Evolutionary conservation across 2,329 filamentous ascomycete species (phyloP).

Genomic region (Polychaeton citri): DNA sequence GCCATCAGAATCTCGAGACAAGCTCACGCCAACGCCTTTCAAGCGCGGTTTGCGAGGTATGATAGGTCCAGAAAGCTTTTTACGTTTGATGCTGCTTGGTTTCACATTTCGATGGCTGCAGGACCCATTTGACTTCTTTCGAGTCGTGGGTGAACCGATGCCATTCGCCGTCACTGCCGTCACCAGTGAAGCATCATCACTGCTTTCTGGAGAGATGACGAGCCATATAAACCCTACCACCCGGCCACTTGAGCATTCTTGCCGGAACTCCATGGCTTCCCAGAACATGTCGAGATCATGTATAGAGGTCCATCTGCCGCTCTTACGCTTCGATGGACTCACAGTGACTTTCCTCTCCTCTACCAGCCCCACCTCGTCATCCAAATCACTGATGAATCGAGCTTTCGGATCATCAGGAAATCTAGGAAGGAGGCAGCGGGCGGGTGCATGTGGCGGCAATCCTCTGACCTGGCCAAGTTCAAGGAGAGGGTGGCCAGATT

Average conservation of each 20-base stretch:
- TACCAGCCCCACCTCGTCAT: slow-evolving; percentile 48
- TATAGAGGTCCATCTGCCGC: slow-evolving; percentile 70
- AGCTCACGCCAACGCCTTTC: slow-evolving; percentile 10
- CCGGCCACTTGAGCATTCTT: slow-evolving; percentile 86
- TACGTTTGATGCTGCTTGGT: slow-evolving; percentile 30
- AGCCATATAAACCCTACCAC: slow-evolving; percentile 94
- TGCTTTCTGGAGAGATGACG: slow-evolving; percentile 50
- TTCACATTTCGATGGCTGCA: slow-evolving; percentile 17
- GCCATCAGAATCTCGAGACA: not conserved
- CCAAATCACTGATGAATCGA: slow-evolving; percentile 74
- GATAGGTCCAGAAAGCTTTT: slow-evolving; percentile 45
- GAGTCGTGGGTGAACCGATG: no score
- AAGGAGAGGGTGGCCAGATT: slow-evolving; percentile 56
- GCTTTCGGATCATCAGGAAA: slow-evolving; percentile 95
- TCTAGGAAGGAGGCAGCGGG: slow-evolving; percentile 68
- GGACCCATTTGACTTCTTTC: slow-evolving; percentile 24
- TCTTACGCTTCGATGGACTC: slow-evolving; percentile 28
- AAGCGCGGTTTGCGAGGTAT: slow-evolving; percentile 45
- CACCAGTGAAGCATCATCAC: not conserved
- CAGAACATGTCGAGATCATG: slow-evolving; percentile 83
- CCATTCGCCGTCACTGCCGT: not conserved
- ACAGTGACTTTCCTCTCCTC: slow-evolving; percentile 17
- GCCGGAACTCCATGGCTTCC: slow-evolving; percentile 95
- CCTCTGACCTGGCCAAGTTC: slow-evolving; percentile 52
- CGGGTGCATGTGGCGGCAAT: slow-evolving; percentile 47